phyloP scores from a whole-genome alignment of 2,329 filamentous ascomycete species.

The Aspergillus sp. region DNA sequence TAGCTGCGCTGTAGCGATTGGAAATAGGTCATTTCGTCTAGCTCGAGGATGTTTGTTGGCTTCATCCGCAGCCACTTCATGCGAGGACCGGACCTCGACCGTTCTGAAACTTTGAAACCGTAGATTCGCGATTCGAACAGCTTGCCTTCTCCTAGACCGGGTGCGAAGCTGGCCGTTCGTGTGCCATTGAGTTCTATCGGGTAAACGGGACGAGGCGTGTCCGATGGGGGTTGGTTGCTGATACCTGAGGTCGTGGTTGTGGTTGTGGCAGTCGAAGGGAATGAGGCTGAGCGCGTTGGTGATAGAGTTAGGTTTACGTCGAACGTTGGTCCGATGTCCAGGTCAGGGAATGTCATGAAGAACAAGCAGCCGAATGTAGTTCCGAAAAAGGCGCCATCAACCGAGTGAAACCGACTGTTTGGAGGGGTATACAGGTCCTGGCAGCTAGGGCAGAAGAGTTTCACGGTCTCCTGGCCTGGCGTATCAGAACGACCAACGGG shows the following conservation, averaged over 20 bases:
- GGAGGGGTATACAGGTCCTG: slow-evolving; percentile 96
- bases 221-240: slow-evolving; percentile 26
- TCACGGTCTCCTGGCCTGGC: slow-evolving; percentile 94
- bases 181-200: slow-evolving; percentile 75
- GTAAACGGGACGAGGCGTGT: slow-evolving; percentile 44
- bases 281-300: slow-evolving; percentile 29
- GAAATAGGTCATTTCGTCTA: slow-evolving; percentile 66
- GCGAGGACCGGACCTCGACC: slow-evolving; percentile 82
- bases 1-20: slow-evolving; percentile 33
- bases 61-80: slow-evolving; percentile 96
- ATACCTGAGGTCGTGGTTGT: slow-evolving; percentile 4
- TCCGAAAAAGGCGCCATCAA: slow-evolving; percentile 97
- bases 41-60: slow-evolving; percentile 73
- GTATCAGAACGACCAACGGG: slow-evolving; percentile 94
- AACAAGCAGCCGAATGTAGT: slow-evolving; percentile 96
- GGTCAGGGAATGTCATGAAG: slow-evolving; percentile 96
- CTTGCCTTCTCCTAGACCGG: slow-evolving; percentile 75
- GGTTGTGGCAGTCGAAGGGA: slow-evolving; percentile 24
- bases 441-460: slow-evolving; percentile 95
- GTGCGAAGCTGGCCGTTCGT: slow-evolving; percentile 80
- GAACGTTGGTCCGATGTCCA: slow-evolving; percentile 75
- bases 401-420: slow-evolving; percentile 94
- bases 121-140: slow-evolving; percentile 97
- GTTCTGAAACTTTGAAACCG: slow-evolving; percentile 90
- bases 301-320: slow-evolving; percentile 42